Conservation (phyloP, 352 stramenopile species). For the Labyrinthula sp. region DNA sequence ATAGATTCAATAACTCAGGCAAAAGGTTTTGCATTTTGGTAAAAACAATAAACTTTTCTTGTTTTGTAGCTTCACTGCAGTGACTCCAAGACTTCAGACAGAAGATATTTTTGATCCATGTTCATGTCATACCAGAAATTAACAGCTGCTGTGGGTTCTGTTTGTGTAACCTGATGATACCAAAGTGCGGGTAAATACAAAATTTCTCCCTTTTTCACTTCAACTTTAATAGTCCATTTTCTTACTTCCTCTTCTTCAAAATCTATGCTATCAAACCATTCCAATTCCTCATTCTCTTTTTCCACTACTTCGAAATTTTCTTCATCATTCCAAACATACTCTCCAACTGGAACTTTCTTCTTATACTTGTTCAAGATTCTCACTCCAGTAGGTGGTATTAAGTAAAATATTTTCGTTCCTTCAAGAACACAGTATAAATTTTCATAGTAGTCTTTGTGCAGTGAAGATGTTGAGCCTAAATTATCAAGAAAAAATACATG, state of each 20-base stretch:
- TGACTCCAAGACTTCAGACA: too few relatives aligned
- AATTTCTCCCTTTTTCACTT: slow-evolving; percentile 42
- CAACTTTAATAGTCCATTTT: slow-evolving; percentile 29
- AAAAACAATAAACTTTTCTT: too few relatives aligned
- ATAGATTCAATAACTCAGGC: too few relatives aligned
- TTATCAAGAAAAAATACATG: too few relatives aligned
- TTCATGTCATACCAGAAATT: slow-evolving; percentile 61
- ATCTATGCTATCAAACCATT: too few relatives aligned
- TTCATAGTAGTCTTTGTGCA: slow-evolving; percentile 96
- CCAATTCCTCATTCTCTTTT: background rate
- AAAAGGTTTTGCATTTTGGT: too few relatives aligned
- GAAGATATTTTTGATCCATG: too few relatives aligned
- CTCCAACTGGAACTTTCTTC: background rate
- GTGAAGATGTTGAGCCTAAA: slow-evolving; percentile 72
- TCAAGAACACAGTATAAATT: slow-evolving; percentile 91
- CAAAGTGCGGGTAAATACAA: slow-evolving; percentile 53
- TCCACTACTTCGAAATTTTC: background rate
- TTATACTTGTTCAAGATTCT: background rate
- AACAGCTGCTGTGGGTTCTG: slow-evolving; percentile 44
- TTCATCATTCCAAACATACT: slow-evolving; percentile 12
- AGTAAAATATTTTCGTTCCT: slow-evolving; percentile 78
- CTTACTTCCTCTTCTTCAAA: too few relatives aligned
- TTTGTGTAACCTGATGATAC: slow-evolving; percentile 52
- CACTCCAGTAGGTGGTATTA: slow-evolving; percentile 49
- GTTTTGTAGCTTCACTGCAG: too few relatives aligned